Percentiles rank a stretch among this genome's conserved stretches.
Evolutionary conservation across 164 flowering plant genomes (phyloP).

Genomic region (Liriodendron chinense): DNA sequence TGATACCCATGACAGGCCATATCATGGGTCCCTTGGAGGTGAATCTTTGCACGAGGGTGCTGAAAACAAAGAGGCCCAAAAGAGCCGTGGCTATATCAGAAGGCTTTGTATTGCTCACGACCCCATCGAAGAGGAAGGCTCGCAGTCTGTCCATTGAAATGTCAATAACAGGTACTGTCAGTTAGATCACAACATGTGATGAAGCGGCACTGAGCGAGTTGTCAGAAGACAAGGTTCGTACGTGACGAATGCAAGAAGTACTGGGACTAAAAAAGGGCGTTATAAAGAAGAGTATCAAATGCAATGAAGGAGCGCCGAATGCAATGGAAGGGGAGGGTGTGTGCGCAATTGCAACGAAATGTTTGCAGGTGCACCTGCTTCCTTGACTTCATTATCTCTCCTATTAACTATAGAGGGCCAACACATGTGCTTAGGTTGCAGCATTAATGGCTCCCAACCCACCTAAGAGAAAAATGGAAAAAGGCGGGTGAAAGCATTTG

Average conservation of each 20-base stretch:
- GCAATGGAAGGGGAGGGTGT: too few species aligned
- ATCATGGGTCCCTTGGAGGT: slow-evolving; percentile 57
- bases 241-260: background rate
- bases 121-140: background rate
- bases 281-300: background rate
- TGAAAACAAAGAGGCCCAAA: slow-evolving; percentile 42
- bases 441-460: background rate
- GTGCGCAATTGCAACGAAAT: background rate
- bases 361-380: background rate
- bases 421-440: background rate
- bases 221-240: background rate
- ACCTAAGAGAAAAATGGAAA: background rate
- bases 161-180: background rate
- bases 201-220: background rate
- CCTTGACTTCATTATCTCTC: background rate
- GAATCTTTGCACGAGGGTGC: slow-evolving; percentile 32
- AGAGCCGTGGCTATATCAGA: slow-evolving; percentile 41
- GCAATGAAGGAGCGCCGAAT: background rate
- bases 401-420: background rate
- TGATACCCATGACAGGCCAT: slow-evolving; percentile 68
- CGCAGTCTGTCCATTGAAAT: background rate
- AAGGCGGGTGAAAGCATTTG: background rate
- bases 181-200: background rate
- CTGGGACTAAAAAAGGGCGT: background rate
- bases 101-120: slow-evolving; percentile 13